phyloP scores from a whole-genome alignment of 2,329 filamentous ascomycete species.

The Aspergillus nomiae region DNA sequence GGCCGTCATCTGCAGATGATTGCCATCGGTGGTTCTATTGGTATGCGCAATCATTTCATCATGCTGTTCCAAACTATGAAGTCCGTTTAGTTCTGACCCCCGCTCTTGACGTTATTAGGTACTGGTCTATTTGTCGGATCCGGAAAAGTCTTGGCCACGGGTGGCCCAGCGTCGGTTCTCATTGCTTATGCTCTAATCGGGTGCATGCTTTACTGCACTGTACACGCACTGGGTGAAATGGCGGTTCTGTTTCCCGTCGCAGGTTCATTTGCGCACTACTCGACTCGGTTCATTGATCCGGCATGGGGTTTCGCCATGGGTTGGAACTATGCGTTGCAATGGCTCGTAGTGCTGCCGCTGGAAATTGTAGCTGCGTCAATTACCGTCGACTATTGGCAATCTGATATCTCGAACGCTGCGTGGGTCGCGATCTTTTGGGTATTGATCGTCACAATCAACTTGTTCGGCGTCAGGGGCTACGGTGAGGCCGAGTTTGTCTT shows the following conservation, averaged over 20 bases:
- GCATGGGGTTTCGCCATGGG: conserved; percentile 96
- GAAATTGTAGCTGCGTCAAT: conserved; percentile 87
- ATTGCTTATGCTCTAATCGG: conserved; percentile 80
- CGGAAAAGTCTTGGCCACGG: conserved; percentile 67
- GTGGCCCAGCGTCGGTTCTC: conserved; percentile 76
- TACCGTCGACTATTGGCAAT: conserved; percentile 79
- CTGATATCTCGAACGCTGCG: conserved; percentile 64
- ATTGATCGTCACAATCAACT: conserved; percentile 76
- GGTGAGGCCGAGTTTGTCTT: conserved; percentile 90
- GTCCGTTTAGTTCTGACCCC: not conserved
- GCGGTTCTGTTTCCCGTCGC: conserved; percentile 88
- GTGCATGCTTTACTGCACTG: conserved; percentile 86
- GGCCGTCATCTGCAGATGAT: conserved; percentile 94
- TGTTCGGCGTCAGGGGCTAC: conserved; percentile 86
- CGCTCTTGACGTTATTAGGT: conserved; percentile 45
- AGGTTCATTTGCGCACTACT: conserved; percentile 89
- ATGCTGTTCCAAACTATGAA: not conserved
- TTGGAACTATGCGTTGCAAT: conserved; percentile 91
- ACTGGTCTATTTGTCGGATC: conserved; percentile 88
- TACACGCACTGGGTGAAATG: conserved; percentile 88
- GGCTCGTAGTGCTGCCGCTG: conserved; percentile 79
- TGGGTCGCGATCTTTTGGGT: conserved; percentile 83
- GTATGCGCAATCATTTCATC: conserved; percentile 42
- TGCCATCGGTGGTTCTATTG: conserved; percentile 90
- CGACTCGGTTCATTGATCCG: conserved; percentile 87